Evolutionary conservation across 2,329 filamentous ascomycete genomes (phyloP).

Genomic region (Byssochlamys sp.): DNA sequence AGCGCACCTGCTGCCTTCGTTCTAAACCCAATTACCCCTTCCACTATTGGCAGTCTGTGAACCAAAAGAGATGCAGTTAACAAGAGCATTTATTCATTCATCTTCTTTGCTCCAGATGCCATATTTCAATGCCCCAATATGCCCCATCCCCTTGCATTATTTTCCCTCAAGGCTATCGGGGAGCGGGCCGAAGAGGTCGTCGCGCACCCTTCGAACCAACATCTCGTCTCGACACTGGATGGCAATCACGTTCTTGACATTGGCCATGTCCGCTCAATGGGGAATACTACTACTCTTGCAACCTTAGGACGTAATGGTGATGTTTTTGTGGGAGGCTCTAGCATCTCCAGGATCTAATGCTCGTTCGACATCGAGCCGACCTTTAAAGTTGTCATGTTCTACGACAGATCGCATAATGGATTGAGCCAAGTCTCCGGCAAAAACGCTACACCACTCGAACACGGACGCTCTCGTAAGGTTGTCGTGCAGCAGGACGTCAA

Average conservation of each 20-base stretch:
- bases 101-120: too few species aligned
- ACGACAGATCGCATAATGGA: slow-evolving; percentile 8
- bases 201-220: slow-evolving; percentile 3
- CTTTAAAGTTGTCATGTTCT: slow-evolving; percentile 7
- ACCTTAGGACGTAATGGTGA: slow-evolving; percentile 9
- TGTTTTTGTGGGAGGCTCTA: slow-evolving; percentile 7
- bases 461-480: slow-evolving; percentile 7
- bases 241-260: slow-evolving; percentile 1
- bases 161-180: background rate
- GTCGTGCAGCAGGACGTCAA: slow-evolving; percentile 8
- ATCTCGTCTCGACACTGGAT: slow-evolving; percentile 1
- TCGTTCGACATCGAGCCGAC: slow-evolving; percentile 11
- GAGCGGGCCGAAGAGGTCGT: slow-evolving; percentile 2
- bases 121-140: too few species aligned
- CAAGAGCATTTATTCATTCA: too few species aligned
- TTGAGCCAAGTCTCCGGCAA: slow-evolving; percentile 10
- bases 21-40: too few species aligned
- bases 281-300: slow-evolving; percentile 4
- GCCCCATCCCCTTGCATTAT: slow-evolving; percentile 1
- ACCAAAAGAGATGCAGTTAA: too few species aligned
- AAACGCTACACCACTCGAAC: slow-evolving; percentile 8
- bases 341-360: slow-evolving; percentile 12
- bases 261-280: slow-evolving; percentile 3
- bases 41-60: too few species aligned
- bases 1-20: too few species aligned